phyloP scores from a whole-genome alignment of 2,329 filamentous ascomycete genomes.

The Cladophialophora chaetospira region DNA sequence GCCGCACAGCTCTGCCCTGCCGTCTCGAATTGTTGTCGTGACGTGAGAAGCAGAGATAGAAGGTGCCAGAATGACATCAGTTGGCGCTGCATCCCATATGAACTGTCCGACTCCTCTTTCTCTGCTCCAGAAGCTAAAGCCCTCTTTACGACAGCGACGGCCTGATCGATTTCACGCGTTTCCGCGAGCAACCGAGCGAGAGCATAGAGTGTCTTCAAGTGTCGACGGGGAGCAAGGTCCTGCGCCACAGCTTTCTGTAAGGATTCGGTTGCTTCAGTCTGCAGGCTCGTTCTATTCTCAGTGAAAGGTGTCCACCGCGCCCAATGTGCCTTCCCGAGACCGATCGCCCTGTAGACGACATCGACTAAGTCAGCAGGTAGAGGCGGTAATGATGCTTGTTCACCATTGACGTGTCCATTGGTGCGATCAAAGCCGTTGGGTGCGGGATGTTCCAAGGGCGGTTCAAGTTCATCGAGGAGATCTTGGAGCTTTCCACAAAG shows the following conservation, averaged over 20 bases:
- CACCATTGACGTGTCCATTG: conserved; percentile 18
- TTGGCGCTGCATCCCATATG: conserved; percentile 40
- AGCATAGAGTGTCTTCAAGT: conserved; percentile 76
- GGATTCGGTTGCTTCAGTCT: conserved; percentile 73
- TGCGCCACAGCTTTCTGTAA: conserved; percentile 72
- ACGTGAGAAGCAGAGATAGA: conserved; percentile 79
- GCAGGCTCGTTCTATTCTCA: conserved; percentile 69
- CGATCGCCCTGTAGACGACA: conserved; percentile 66
- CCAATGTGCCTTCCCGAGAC: conserved; percentile 84
- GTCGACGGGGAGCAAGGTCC: conserved; percentile 65
- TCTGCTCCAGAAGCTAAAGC: conserved; percentile 64
- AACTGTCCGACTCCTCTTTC: conserved; percentile 33
- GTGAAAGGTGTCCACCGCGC: conserved; percentile 78
- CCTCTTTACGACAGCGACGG: conserved; percentile 78
- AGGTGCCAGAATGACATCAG: conserved; percentile 90
- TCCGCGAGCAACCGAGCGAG: conserved; percentile 86
- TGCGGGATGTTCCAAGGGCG: conserved; percentile 29
- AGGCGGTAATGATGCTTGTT: background rate
- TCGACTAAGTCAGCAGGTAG: conserved; percentile 26
- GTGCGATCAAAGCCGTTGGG: conserved; percentile 21
- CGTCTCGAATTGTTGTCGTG: conserved; percentile 79
- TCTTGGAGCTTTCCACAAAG: conserved; percentile 72
- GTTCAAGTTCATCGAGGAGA: conserved; percentile 66
- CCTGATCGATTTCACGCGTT: conserved; percentile 74
- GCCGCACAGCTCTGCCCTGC: conserved; percentile 84